phyloP scores from a whole-genome alignment of 192 early-diverging fungal genomes.

The Rhizophagus prolifer region DNA sequence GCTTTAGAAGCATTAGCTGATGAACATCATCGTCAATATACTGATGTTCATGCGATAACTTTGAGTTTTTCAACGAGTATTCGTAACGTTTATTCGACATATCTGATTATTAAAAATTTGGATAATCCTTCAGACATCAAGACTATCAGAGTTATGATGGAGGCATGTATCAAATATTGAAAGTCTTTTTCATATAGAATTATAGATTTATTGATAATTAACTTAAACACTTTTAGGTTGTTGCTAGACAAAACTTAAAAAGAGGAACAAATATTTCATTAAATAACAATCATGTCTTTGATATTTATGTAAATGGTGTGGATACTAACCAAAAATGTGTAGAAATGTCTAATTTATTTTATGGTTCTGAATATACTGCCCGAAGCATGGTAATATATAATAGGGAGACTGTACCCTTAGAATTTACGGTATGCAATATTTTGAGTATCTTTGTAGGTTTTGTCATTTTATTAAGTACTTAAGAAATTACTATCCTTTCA shows the following conservation, averaged over 20 bases:
- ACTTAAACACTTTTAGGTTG: slow-evolving; percentile 31
- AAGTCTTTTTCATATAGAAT: too few species aligned
- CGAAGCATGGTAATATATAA: slow-evolving; percentile 74
- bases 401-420: slow-evolving; percentile 68
- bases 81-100: slow-evolving; percentile 69
- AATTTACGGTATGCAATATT: slow-evolving; percentile 61
- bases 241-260: slow-evolving; percentile 50
- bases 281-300: slow-evolving; percentile 64
- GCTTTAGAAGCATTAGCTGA: slow-evolving; percentile 54
- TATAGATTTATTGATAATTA: not conserved
- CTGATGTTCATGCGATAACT: slow-evolving; percentile 54
- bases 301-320: slow-evolving; percentile 69
- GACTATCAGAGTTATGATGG: slow-evolving; percentile 69
- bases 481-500: slow-evolving; percentile 18
- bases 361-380: slow-evolving; percentile 69
- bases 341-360: slow-evolving; percentile 70
- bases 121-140: slow-evolving; percentile 73
- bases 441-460: not conserved
- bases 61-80: slow-evolving; percentile 58
- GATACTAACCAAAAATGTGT: slow-evolving; percentile 55
- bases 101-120: slow-evolving; percentile 72
- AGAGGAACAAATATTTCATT: slow-evolving; percentile 37
- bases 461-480: not conserved
- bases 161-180: slow-evolving; percentile 37
- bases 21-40: slow-evolving; percentile 32